Evolutionary conservation across 148 eudicot species (phyloP), one percentile per base, ranked within the genome.

Genomic region (Chenopodium suecicum): DNA sequence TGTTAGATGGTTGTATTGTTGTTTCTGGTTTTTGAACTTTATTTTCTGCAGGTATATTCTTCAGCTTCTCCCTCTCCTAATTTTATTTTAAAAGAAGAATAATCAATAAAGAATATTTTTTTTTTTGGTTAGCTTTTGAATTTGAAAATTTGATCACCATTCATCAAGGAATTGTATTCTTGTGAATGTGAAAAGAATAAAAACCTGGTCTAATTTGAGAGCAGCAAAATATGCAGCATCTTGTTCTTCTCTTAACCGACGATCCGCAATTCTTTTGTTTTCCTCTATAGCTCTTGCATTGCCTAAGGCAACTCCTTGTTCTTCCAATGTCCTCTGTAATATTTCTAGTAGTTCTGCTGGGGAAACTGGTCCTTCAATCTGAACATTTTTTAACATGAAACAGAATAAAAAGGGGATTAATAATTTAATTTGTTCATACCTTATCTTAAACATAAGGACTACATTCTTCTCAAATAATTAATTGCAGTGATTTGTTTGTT

Each of bases 281-380:
- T 95, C 93, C 70, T 91, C 90, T 67, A 79, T 84, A 50, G 85
- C 87, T 77, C 86, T 83, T 63, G 81, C 79, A 82, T 88, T 86
- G n/a, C 91, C 93, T 75, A 91, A 89, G 37, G 90, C 99, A 66
- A 82, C 76, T 63, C 94, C 97, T 83, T 92, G 95, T 84, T 96
- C 97, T 41, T 95, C 99, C 82, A 96, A 75, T 78, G 94, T 92
- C 25, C 86, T 90, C 82, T 92, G 97, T 63, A 94, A 75, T 74
- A 91, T 91, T 83, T 91, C 98, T 70, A 94, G 87, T 78, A 96
- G 48, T 86, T 96, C 95, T 73, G 89, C 92, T 12, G 95, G 94
- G 16, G 97, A 90, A 37, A 92, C 95, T 58, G 97, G 97, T 63
- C 99, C 98, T 90, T 96, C 98, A 65, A 94, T 85, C 99, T 96